Evolutionary conservation across 345 rosid genomes (phyloP).

Genomic region (Moricandia moricandioides): DNA sequence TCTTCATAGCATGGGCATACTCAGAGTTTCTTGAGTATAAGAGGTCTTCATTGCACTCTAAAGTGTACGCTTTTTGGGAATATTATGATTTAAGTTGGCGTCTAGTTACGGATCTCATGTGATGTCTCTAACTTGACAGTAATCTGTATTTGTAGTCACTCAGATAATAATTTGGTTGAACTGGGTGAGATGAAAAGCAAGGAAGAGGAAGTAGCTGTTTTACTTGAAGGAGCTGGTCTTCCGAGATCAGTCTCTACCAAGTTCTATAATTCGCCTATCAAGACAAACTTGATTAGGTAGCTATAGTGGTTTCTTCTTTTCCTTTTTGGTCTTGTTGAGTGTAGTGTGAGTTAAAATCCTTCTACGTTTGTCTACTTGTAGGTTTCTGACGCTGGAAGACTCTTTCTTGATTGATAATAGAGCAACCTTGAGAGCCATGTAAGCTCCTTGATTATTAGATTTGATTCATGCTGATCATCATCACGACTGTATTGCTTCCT

Average conservation of each 20-base stretch:
- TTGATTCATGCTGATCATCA: neutral
- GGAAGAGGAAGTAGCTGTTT: conserved; percentile 79
- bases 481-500: conserved; percentile 2
- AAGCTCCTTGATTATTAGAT: conserved; percentile 27
- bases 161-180: conserved; percentile 84
- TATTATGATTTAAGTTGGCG: too few species aligned
- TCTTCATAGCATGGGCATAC: conserved; percentile 81
- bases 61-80: conserved; percentile 84
- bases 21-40: conserved; percentile 72
- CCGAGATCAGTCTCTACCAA: conserved; percentile 70
- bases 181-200: conserved; percentile 56
- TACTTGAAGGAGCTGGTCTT: conserved; percentile 93
- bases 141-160: conserved; percentile 59
- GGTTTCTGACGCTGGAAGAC: conserved; percentile 90
- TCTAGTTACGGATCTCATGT: too few species aligned
- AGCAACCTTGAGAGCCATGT: conserved; percentile 82
- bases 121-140: neutral
- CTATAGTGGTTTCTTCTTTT: neutral
- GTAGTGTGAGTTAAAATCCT: neutral
- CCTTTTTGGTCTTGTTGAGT: neutral
- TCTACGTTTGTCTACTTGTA: conserved; percentile 21
- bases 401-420: conserved; percentile 91
- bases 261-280: conserved; percentile 55
- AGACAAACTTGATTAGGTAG: conserved; percentile 73
- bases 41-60: conserved; percentile 55